A percentile compares a stretch with the other conserved stretches of the same genome.
Conservation (phyloP, 2,329 filamentous ascomycete genomes). For the Verticillium isaacii region DNA sequence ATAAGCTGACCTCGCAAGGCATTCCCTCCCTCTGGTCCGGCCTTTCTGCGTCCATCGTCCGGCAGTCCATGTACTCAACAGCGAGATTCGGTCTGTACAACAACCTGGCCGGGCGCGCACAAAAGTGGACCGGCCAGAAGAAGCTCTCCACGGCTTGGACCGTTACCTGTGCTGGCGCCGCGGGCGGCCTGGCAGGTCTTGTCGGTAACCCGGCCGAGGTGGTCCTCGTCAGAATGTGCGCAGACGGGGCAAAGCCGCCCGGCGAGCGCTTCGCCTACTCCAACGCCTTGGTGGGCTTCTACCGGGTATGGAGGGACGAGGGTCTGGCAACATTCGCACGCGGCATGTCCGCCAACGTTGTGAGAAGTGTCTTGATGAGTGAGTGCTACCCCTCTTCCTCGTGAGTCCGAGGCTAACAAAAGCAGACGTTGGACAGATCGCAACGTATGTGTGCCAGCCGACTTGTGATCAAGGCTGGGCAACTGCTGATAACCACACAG, state of each 20-base stretch:
- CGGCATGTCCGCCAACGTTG: conserved; percentile 33
- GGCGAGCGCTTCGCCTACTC: conserved; percentile 31
- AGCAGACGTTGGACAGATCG: conserved; percentile 37
- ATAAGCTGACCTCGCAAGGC: conserved; percentile 17
- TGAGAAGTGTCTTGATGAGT: conserved; percentile 40
- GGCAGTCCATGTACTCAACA: conserved; percentile 39
- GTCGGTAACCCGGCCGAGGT: conserved; percentile 41
- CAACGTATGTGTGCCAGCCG: conserved; percentile 26
- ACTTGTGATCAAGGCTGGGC: background rate
- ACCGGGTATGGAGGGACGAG: conserved; percentile 30
- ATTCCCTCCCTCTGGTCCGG: conserved; percentile 37
- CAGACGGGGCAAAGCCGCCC: conserved; percentile 33
- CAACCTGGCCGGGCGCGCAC: conserved; percentile 24
- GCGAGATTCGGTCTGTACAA: conserved; percentile 37
- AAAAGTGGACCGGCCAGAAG: conserved; percentile 18
- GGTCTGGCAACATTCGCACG: conserved; percentile 31
- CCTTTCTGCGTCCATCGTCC: conserved; percentile 36
- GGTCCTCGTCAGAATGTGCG: conserved; percentile 39
- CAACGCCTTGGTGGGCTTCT: conserved; percentile 29
- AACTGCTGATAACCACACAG: conserved; percentile 10
- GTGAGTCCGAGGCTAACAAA: conserved; percentile 9
- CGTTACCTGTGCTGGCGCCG: conserved; percentile 31
- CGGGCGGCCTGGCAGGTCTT: conserved; percentile 36
- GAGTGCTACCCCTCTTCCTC: conserved; percentile 10
- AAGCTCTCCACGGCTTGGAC: conserved; percentile 27